These are phyloP conservation scores for Phytophthora colocasiae DNA, from an alignment of 352 stramenopile genomes.

Conservation along the genomic window DNA sequence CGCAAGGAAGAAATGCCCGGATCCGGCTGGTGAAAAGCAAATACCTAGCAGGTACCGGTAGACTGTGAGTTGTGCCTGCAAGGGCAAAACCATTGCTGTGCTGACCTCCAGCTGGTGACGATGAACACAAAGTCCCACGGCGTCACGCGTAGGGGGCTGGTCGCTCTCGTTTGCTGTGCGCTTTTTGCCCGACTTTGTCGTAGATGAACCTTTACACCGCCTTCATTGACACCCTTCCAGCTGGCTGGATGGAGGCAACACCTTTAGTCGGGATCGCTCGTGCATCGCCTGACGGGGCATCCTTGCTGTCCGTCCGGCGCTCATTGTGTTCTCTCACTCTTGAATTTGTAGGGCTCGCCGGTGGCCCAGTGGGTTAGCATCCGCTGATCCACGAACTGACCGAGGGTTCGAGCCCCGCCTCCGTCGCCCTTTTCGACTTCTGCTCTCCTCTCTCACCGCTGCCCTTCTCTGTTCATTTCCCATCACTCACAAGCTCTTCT, in stretches of 20 bases:
- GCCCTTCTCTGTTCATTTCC: no score
- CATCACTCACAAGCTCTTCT: no score
- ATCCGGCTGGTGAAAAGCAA: constrained; percentile 8
- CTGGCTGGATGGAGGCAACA: constrained; percentile 8
- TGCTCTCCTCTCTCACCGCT: no score
- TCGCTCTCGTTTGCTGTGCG: constrained; percentile 25
- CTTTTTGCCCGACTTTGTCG: constrained; percentile 9
- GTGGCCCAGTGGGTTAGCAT: no score
- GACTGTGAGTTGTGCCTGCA: not conserved
- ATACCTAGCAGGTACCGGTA: no score
- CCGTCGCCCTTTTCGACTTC: no score
- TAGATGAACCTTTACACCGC: constrained; percentile 24
- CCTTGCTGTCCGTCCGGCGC: constrained; percentile 15
- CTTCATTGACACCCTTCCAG: constrained; percentile 12
- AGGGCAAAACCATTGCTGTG: constrained; percentile 5
- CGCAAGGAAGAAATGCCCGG: not conserved
- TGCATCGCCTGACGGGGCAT: constrained; percentile 14
- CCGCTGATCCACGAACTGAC: no score
- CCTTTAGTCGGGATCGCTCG: constrained; percentile 7
- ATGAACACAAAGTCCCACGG: constrained; percentile 15
- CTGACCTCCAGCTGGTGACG: constrained; percentile 12
- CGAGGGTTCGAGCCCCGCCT: no score
- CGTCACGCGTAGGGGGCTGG: constrained; percentile 13
- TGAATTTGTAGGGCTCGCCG: no score
- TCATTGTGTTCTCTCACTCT: constrained; percentile 11